Base-by-base conservation (phyloP, 139 green algal genomes). In the Chlorella ohadii region DNA sequence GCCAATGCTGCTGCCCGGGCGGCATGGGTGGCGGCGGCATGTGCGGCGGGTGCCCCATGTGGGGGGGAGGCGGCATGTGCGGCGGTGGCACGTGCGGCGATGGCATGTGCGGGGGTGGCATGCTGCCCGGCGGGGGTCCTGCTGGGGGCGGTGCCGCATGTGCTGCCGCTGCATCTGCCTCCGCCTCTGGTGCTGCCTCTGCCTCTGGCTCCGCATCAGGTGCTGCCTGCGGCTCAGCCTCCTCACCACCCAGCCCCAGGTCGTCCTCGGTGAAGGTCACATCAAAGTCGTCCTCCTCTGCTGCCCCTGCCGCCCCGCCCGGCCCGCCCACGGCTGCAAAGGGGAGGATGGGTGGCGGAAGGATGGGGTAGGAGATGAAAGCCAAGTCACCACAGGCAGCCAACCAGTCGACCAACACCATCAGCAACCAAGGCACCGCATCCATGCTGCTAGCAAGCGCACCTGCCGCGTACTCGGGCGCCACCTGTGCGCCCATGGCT, bases 251-350 rank as follows among this genome's bases (percentile, higher is more conserved):
- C 39, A 51, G 31, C 2, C 41, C 66, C 55, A 90, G 67, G 55
- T 92, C 89, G 0, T 87, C 83, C 64, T 87, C 51, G 11, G 82
- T 89, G 65, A 91, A 92, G 25, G 71, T 84, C 34, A 91, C 79
- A 73, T 92, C 89, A 25, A 89, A 84, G 25, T 84, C 67, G 4
- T 82, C 84, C 22, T 78, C 75, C 17, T 34, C 68, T 3, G 79
- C 47, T 19, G 39, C 57, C 19, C 47, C 47, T 22, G 28, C 33
- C 2, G 1, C 47, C 1, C n/a, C 47, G 33, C 65, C 72, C 36
- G 57, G 28, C 39, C 34, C 79, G 17, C 65, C 55, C 56, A 3
- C n/a, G 28, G 17, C 44, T 57, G 77, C n/a, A 85, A 44, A 63
- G 44, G 44, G 44, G 9, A 51, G 44, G n/a, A n/a, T n/a, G n/a